Conservation (phyloP, 2,329 filamentous ascomycete species). For the Helminthosporium solani region DNA sequence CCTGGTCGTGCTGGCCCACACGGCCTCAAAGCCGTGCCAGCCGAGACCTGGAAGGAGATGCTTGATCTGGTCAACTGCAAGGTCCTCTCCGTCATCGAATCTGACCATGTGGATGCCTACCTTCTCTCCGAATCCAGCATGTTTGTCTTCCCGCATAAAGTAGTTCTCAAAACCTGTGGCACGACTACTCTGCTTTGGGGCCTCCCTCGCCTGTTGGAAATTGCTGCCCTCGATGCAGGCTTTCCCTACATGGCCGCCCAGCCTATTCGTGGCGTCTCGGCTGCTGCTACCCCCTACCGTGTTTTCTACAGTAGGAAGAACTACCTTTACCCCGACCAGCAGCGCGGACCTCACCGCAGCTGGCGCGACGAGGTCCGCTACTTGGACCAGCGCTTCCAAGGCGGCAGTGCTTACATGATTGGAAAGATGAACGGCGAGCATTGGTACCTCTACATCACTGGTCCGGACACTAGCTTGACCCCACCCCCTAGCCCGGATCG, state of each 20-base stretch:
- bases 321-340: conserved; percentile 91
- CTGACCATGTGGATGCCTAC: conserved; percentile 93
- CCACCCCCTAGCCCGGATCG: conserved; percentile 73
- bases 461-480: conserved; percentile 75
- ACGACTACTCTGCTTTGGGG: conserved; percentile 92
- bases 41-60: conserved; percentile 92
- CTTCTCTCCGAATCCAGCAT: conserved; percentile 98
- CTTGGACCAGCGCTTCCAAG: conserved; percentile 85
- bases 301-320: conserved; percentile 99
- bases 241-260: conserved; percentile 77
- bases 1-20: conserved; percentile 68
- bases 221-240: conserved; percentile 83
- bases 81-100: conserved; percentile 89
- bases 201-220: conserved; percentile 86
- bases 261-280: conserved; percentile 65
- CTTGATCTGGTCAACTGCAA: conserved; percentile 98
- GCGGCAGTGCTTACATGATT: conserved; percentile 98
- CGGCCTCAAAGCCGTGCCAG: conserved; percentile 82
- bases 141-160: conserved; percentile 99
- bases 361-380: conserved; percentile 96
- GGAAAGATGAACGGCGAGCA: conserved; percentile 99
- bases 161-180: conserved; percentile 97
- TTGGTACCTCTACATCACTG: conserved; percentile 97
- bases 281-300: conserved; percentile 84
- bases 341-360: conserved; percentile 91